A percentile compares a stretch with the other conserved stretches of the same genome.
These are phyloP conservation scores for Malassezia japonica DNA, from an alignment of 1,284 basidiomycete species.

Conservation along the genomic window DNA sequence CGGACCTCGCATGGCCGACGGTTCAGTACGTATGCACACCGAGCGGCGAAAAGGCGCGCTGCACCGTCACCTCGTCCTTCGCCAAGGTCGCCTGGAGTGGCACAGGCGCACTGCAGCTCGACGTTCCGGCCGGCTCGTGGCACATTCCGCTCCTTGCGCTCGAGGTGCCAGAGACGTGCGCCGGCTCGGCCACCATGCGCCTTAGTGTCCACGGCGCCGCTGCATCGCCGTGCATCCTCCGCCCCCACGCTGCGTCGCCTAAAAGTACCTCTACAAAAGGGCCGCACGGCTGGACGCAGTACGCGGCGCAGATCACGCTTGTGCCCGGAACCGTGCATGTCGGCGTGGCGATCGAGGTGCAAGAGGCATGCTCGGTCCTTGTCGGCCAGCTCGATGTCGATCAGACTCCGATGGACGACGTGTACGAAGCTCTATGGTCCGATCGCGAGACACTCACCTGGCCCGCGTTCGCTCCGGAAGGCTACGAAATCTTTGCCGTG, in stretches of 20 bases:
- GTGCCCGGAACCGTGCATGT: neutral
- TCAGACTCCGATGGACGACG: neutral
- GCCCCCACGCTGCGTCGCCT: no score
- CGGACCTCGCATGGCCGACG: constrained; percentile 9
- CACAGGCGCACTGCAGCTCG: neutral
- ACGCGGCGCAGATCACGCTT: neutral
- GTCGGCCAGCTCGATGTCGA: constrained; percentile 2
- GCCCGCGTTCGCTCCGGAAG: constrained; percentile 14
- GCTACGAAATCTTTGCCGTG: constrained; percentile 14
- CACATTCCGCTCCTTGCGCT: neutral
- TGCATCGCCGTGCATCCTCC: neutral
- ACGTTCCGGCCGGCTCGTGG: neutral
- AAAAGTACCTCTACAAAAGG: no score
- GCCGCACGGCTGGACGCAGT: neutral
- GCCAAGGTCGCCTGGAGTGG: constrained; percentile 9
- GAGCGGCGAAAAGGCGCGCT: neutral
- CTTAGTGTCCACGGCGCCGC: neutral
- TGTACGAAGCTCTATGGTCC: constrained; percentile 2
- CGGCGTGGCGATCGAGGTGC: neutral
- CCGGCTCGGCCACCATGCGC: neutral
- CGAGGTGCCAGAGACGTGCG: neutral
- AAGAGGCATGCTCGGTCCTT: neutral
- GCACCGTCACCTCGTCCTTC: neutral
- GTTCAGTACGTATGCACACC: neutral
- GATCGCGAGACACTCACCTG: constrained; percentile 9